A percentile compares a stretch with the other conserved stretches of the same genome.
Conservation (phyloP, 2,329 filamentous ascomycete genomes). For the Oidium heveae region DNA sequence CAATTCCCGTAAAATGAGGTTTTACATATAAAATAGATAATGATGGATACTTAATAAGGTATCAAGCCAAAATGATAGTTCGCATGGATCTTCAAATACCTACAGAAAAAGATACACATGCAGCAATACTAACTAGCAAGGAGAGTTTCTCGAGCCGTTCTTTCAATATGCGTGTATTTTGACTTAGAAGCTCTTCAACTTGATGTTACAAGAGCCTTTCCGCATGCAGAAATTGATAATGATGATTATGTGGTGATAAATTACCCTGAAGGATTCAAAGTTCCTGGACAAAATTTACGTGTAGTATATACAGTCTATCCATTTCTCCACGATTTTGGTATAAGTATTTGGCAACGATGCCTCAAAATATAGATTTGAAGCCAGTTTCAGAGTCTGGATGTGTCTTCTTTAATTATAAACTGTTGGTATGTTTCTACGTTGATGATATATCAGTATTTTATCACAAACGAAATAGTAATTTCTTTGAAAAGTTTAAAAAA, state of each 20-base stretch:
- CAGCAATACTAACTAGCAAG: neutral
- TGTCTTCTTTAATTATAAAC: neutral
- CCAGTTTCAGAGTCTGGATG: neutral
- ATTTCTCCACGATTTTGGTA: neutral
- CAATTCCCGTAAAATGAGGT: constrained; percentile 5
- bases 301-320: neutral
- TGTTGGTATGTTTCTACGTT: neutral
- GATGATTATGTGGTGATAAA: too few species aligned
- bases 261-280: neutral
- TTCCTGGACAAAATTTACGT: neutral
- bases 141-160: too few species aligned
- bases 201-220: too few species aligned
- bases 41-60: constrained; percentile 7
- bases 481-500: neutral
- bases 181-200: too few species aligned
- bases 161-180: too few species aligned
- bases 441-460: neutral
- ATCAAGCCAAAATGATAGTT: constrained; percentile 8
- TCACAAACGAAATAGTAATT: neutral
- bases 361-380: neutral
- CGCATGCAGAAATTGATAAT: too few species aligned
- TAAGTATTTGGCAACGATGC: neutral
- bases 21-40: constrained; percentile 11
- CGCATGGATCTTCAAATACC: constrained; percentile 5
- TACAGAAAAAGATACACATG: constrained; percentile 1